A percentile compares a stretch with the other conserved stretches of the same genome.
These are phyloP conservation scores for Acacia concinna DNA, from an alignment of 331 rosid species.

Conservation along the genomic window DNA sequence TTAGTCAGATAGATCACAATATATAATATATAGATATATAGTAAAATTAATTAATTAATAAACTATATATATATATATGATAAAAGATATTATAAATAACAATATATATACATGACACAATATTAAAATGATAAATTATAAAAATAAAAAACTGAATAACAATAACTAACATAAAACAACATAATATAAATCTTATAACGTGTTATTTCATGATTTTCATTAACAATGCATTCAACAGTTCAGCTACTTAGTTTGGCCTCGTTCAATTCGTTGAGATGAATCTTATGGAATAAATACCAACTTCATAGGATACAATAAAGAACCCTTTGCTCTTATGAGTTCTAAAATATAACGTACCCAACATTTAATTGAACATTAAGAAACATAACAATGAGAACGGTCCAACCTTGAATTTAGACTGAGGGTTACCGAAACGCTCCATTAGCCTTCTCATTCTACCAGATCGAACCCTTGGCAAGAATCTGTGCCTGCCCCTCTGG, in stretches of 20 bases:
- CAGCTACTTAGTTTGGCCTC: not conserved
- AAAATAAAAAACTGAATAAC: too few species aligned
- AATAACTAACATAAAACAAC: too few species aligned
- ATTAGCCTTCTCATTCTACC: conserved; percentile 73
- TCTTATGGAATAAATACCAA: not conserved
- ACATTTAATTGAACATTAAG: not conserved
- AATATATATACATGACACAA: too few species aligned
- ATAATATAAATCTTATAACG: too few species aligned
- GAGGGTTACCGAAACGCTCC: conserved; percentile 79
- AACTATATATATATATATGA: too few species aligned
- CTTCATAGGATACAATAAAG: not conserved
- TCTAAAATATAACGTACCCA: not conserved
- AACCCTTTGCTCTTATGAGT: not conserved
- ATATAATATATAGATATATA: too few species aligned
- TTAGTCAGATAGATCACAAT: too few species aligned
- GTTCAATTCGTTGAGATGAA: not conserved
- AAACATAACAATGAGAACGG: not conserved
- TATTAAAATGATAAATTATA: too few species aligned
- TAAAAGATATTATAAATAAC: too few species aligned
- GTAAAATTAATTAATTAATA: too few species aligned
- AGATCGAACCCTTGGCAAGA: conserved; percentile 69
- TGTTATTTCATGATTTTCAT: not conserved
- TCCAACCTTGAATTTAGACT: conserved; percentile 68
- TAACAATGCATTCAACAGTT: not conserved
- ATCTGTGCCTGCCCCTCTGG: conserved; percentile 83